These are phyloP conservation scores for Spathaspora passalidarum DNA, from an alignment of 805 yeast genomes.

Conservation along the genomic window DNA sequence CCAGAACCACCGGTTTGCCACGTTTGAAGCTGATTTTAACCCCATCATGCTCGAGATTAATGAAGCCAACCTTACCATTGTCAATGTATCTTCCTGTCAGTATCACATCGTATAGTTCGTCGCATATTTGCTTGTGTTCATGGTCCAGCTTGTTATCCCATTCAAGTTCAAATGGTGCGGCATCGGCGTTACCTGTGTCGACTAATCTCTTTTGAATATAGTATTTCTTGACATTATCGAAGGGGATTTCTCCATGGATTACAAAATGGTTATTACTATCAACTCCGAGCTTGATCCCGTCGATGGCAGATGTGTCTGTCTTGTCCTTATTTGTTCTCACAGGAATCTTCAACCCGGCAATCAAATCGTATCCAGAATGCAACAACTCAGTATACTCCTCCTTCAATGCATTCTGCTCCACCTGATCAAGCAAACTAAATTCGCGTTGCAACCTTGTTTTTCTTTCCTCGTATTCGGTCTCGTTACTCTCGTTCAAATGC, in stretches of 20 bases:
- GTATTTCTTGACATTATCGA: not conserved
- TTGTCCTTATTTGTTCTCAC: not conserved
- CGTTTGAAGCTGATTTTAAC: not conserved
- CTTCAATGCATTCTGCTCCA: not conserved
- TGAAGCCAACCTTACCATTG: not conserved
- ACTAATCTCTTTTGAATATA: slow-evolving; percentile 1
- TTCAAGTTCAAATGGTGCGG: not conserved
- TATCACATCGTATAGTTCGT: not conserved
- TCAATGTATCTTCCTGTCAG: not conserved
- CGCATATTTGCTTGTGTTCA: not conserved
- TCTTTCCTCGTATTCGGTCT: not conserved
- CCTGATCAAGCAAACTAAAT: not conserved
- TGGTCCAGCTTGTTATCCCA: not conserved
- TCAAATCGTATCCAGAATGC: not conserved
- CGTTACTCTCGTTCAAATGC: not conserved
- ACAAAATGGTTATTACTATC: not conserved
- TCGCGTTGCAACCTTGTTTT: not conserved
- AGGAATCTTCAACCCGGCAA: not conserved
- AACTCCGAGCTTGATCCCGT: not conserved
- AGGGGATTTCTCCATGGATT: not conserved
- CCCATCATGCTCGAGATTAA: not conserved
- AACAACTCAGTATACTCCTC: not conserved
- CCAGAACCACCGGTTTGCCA: not conserved
- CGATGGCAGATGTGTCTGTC: not conserved
- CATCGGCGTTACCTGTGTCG: not conserved